Percentiles rank a stretch among this genome's conserved stretches.
Conservation (phyloP, 768 basidiomycete species). For the Cyathus striatus region DNA sequence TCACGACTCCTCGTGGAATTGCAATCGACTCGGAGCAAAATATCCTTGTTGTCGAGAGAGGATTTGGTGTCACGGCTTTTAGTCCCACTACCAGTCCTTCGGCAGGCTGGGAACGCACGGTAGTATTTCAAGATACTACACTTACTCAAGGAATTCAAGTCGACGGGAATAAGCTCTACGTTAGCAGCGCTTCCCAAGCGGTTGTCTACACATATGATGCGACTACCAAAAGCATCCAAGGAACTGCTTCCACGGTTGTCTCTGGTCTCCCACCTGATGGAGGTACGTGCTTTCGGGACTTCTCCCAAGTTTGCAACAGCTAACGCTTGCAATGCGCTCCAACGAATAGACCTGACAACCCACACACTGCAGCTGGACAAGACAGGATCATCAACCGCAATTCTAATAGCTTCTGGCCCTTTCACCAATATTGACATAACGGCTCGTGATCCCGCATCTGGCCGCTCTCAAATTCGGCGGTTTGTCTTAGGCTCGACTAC, state of each 20-base stretch:
- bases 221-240: slow-evolving; percentile 17
- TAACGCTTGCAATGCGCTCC: neutral
- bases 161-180: slow-evolving; percentile 26
- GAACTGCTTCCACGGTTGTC: slow-evolving; percentile 13
- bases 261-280: slow-evolving; percentile 33
- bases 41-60: slow-evolving; percentile 37
- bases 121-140: slow-evolving; percentile 27
- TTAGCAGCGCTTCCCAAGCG: slow-evolving; percentile 30
- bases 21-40: slow-evolving; percentile 31
- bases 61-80: slow-evolving; percentile 36
- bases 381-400: slow-evolving; percentile 7
- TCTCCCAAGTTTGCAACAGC: neutral
- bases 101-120: slow-evolving; percentile 29
- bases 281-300: slow-evolving; percentile 17
- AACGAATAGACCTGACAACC: slow-evolving; percentile 40
- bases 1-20: slow-evolving; percentile 37
- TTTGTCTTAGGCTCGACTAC: slow-evolving; percentile 14
- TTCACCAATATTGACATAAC: slow-evolving; percentile 35
- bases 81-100: slow-evolving; percentile 13
- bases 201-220: slow-evolving; percentile 31
- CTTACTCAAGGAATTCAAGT: slow-evolving; percentile 40
- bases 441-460: slow-evolving; percentile 34
- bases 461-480: slow-evolving; percentile 35
- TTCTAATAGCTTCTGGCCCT: slow-evolving; percentile 34
- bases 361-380: slow-evolving; percentile 32